These are phyloP conservation scores for Dendrothele bispora DNA, from an alignment of 768 basidiomycete species.

Conservation along the genomic window DNA sequence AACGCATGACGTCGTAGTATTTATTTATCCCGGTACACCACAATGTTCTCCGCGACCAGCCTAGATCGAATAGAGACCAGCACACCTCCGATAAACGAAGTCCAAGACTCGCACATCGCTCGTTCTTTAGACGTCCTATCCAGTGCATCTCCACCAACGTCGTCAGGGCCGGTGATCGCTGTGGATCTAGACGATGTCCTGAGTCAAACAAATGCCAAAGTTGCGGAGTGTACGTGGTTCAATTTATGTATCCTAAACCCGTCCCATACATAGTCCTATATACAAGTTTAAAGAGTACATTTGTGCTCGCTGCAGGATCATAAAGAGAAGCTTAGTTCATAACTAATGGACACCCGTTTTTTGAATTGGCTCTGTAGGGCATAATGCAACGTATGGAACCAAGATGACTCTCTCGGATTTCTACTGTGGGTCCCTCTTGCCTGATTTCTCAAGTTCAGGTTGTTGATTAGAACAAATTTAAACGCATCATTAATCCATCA, in stretches of 20 bases:
- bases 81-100: no score
- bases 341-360: no score
- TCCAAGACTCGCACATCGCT: slow-evolving; percentile 13
- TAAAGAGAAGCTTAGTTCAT: no score
- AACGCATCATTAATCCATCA: not conserved
- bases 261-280: no score
- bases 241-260: slow-evolving; percentile 23
- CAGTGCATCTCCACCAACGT: slow-evolving; percentile 19
- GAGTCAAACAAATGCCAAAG: slow-evolving; percentile 55
- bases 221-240: slow-evolving; percentile 68
- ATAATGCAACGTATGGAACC: slow-evolving; percentile 59
- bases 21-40: no score
- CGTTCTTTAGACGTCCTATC: slow-evolving; percentile 25
- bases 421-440: slow-evolving; percentile 47
- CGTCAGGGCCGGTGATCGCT: slow-evolving; percentile 47
- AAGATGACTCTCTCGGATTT: slow-evolving; percentile 56
- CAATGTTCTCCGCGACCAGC: no score
- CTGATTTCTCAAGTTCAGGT: not conserved
- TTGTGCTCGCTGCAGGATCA: no score
- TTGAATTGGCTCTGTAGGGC: slow-evolving; percentile 62
- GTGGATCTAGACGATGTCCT: slow-evolving; percentile 72
- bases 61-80: no score
- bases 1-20: no score
- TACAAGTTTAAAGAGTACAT: no score
- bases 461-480: not conserved